A percentile compares a stretch with the other conserved stretches of the same genome.
These are phyloP conservation scores for Fusarium sp. DNA, from an alignment of 2,329 filamentous ascomycete species.

Conservation along the genomic window DNA sequence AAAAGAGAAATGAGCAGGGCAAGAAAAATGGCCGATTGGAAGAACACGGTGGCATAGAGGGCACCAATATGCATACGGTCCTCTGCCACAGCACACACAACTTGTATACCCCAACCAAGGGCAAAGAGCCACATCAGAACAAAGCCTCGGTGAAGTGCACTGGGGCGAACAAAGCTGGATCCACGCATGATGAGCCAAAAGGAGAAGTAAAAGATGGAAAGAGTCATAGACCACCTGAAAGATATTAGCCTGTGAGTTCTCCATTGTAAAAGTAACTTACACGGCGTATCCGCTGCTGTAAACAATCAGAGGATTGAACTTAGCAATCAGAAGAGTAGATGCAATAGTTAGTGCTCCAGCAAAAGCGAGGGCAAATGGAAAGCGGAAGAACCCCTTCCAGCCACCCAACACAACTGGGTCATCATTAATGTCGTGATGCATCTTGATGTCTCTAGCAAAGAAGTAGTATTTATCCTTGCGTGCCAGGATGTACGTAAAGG, in stretches of 20 bases:
- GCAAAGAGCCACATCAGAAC: constrained; percentile 86
- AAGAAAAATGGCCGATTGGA: constrained; percentile 80
- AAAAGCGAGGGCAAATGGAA: constrained; percentile 78
- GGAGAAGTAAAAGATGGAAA: constrained; percentile 81
- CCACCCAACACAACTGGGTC: constrained; percentile 76
- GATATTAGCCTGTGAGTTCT: constrained; percentile 28
- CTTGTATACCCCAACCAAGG: constrained; percentile 77
- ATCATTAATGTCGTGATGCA: constrained; percentile 67
- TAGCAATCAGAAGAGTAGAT: constrained; percentile 79
- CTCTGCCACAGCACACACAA: constrained; percentile 79
- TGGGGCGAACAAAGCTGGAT: constrained; percentile 83
- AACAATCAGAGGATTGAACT: constrained; percentile 89
- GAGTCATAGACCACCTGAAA: constrained; percentile 80
- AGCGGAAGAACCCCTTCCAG: constrained; percentile 85
- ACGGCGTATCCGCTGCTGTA: constrained; percentile 90
- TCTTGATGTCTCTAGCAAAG: constrained; percentile 72
- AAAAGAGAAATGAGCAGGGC: constrained; percentile 80
- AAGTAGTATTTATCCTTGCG: constrained; percentile 88
- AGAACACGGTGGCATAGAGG: constrained; percentile 85
- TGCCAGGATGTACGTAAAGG: constrained; percentile 75
- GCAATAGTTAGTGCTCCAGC: constrained; percentile 77
- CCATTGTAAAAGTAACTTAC: constrained; percentile 47
- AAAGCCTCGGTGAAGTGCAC: constrained; percentile 86
- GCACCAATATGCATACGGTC: constrained; percentile 78
- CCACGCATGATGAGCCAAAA: constrained; percentile 87